A percentile compares a stretch with the other conserved stretches of the same genome.
phyloP scores from a whole-genome alignment of 192 early-diverging fungal species.

The Coemansia sp. region DNA sequence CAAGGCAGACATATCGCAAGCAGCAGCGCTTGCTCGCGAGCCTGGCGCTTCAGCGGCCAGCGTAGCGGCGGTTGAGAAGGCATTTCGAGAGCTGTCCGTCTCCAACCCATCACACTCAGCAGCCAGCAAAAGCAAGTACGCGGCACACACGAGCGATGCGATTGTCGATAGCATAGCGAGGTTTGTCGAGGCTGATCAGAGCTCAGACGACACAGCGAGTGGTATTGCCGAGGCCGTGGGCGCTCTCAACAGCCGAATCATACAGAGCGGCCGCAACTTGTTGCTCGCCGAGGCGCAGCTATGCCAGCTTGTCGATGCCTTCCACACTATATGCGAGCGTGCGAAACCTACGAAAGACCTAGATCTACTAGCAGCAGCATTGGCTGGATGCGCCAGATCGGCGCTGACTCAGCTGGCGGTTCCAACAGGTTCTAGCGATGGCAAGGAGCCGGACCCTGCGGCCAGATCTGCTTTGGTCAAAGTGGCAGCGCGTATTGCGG shows the following conservation, averaged over 20 bases:
- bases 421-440: background rate
- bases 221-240: background rate
- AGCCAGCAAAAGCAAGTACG: background rate
- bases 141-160: background rate
- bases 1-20: constrained; percentile 29
- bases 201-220: background rate
- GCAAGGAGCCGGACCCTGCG: background rate
- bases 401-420: background rate
- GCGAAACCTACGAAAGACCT: background rate
- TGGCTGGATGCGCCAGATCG: constrained; percentile 11
- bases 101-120: background rate
- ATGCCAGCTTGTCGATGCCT: constrained; percentile 9
- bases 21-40: constrained; percentile 33
- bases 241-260: constrained; percentile 1
- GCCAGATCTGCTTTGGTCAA: background rate
- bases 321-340: constrained; percentile 15
- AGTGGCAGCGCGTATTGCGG: background rate
- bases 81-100: constrained; percentile 23
- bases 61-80: constrained; percentile 34
- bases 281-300: constrained; percentile 1
- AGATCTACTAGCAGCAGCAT: background rate
- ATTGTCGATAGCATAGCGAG: background rate
- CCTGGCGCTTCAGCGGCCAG: constrained; percentile 4
- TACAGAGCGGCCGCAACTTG: background rate
- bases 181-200: background rate